Evolutionary conservation across 1,139 yeast genomes (phyloP), one percentile per base, ranked within the genome.

Genomic region (Yamadazyma blattariae): DNA sequence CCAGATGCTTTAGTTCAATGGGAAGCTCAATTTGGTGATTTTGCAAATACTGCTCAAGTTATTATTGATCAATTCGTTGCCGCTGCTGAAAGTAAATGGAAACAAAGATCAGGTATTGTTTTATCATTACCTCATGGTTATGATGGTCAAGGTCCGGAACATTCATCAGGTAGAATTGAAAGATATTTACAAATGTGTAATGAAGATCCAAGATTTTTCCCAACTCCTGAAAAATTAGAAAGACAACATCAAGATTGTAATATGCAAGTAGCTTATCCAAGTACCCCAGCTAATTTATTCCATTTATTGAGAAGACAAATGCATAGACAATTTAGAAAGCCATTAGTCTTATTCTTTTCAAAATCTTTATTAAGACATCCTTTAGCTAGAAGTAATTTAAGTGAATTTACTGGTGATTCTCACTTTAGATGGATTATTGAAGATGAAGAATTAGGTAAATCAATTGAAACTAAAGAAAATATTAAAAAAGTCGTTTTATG

Each of bases 11-110:
- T 87, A 44, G 97, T 92, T 39, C 84, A 85, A 73, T 94, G 99
- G 99, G 99, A 94, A 72, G 98, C 98, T 38, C 99, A 94, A 74
- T 94, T 94, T 54, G 99, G 99, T 79, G 99, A 94, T 71, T 94
- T 94, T 54, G 98, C 98, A 56, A 94, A 94, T 76, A 92, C 97
- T 51, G 98, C 97, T 22, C 98, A 94, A 74, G 97, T 94, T 48
- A 84, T 94, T 52, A 77, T 88, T 53, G 99, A 94, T 67, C 98
- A 94, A 73, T 94, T 92, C 62, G 78, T 94, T 57, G 88, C 97
- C 32, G 89, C 92, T 59, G 98, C 95, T 61, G 99, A 94, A 72
- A 80, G 89, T 50, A 94, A 94, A 71, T 94, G 99, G 99, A 86
- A 87, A 62, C 98, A 94, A 76, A 86, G 99, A 71, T 86, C 96